Evolutionary conservation across 306 rosid species (phyloP).

Genomic region (Cucurbita ficifolia): DNA sequence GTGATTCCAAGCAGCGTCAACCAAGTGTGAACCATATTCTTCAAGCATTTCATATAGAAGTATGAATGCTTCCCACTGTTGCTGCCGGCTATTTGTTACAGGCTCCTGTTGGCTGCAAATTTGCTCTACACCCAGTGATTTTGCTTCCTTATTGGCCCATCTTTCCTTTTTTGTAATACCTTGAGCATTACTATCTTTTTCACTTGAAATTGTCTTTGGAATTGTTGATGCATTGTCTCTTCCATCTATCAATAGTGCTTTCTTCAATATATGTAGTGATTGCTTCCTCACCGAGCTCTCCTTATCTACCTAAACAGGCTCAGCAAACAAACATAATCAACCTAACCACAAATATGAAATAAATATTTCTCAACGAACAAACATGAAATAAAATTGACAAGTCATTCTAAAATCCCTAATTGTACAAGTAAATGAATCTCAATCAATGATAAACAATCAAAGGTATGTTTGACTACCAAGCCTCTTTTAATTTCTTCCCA

Average conservation of each 20-base stretch:
- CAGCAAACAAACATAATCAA: neutral
- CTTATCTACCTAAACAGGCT: slow-evolving; percentile 53
- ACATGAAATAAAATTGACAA: neutral
- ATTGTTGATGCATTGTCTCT: slow-evolving; percentile 19
- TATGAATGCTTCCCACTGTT: slow-evolving; percentile 73
- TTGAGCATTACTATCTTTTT: slow-evolving; percentile 17
- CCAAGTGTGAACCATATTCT: slow-evolving; percentile 92
- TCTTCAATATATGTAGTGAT: slow-evolving; percentile 58
- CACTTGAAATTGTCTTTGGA: slow-evolving; percentile 16
- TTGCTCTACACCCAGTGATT: slow-evolving; percentile 71
- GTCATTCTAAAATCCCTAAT: slow-evolving; percentile 10
- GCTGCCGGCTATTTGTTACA: slow-evolving; percentile 36
- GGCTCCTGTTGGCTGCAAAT: slow-evolving; percentile 28
- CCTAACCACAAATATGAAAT: neutral
- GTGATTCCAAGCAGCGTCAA: slow-evolving; percentile 97
- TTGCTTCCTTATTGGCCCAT: slow-evolving; percentile 85
- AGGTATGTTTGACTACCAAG: slow-evolving; percentile 44
- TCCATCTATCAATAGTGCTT: slow-evolving; percentile 26
- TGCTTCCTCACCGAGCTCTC: slow-evolving; percentile 85
- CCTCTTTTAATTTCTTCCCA: slow-evolving; percentile 77
- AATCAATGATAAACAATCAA: slow-evolving; percentile 9
- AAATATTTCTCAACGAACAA: neutral
- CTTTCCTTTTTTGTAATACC: slow-evolving; percentile 59
- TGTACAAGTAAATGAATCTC: slow-evolving; percentile 9
- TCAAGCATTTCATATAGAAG: slow-evolving; percentile 95